phyloP scores from a whole-genome alignment of 2,329 filamentous ascomycete genomes.

The Paracorniculantispora psalliotae region DNA sequence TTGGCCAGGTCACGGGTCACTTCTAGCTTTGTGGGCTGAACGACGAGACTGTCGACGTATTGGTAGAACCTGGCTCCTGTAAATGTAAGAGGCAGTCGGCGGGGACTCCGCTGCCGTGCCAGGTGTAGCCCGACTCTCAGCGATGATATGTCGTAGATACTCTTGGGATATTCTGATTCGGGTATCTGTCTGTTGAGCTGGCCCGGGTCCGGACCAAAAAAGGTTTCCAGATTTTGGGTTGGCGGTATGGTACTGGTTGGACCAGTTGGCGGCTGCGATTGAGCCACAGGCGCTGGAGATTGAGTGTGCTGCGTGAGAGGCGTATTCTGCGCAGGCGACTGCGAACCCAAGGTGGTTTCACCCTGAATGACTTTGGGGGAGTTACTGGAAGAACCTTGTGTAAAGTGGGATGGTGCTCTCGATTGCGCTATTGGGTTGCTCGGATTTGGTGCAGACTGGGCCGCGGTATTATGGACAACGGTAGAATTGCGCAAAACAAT shows the following conservation, averaged over 20 bases:
- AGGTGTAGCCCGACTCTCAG: slow-evolving; percentile 42
- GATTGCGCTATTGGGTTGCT: too few relatives aligned
- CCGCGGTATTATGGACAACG: too few relatives aligned
- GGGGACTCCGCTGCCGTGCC: slow-evolving; percentile 43
- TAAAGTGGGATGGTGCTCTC: too few relatives aligned
- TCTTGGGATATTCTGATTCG: slow-evolving; percentile 35
- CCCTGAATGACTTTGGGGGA: too few relatives aligned
- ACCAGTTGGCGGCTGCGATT: not conserved
- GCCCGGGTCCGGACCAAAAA: not conserved
- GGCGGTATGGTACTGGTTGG: not conserved
- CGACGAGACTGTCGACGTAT: not conserved
- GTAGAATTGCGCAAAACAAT: too few relatives aligned
- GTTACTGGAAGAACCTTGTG: too few relatives aligned
- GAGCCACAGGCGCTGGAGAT: too few relatives aligned
- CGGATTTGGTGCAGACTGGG: too few relatives aligned
- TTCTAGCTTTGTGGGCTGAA: slow-evolving; percentile 5
- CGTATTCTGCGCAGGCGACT: too few relatives aligned
- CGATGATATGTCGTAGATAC: slow-evolving; percentile 37
- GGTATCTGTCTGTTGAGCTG: slow-evolving; percentile 15
- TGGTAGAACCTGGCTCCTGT: slow-evolving; percentile 4
- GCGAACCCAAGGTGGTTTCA: too few relatives aligned
- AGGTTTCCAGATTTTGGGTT: not conserved
- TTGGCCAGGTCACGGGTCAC: not conserved
- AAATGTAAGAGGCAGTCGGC: slow-evolving; percentile 29
- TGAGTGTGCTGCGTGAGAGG: too few relatives aligned